Conservation (phyloP, 495 filamentous ascomycete species). For the Xylaria acuta region DNA sequence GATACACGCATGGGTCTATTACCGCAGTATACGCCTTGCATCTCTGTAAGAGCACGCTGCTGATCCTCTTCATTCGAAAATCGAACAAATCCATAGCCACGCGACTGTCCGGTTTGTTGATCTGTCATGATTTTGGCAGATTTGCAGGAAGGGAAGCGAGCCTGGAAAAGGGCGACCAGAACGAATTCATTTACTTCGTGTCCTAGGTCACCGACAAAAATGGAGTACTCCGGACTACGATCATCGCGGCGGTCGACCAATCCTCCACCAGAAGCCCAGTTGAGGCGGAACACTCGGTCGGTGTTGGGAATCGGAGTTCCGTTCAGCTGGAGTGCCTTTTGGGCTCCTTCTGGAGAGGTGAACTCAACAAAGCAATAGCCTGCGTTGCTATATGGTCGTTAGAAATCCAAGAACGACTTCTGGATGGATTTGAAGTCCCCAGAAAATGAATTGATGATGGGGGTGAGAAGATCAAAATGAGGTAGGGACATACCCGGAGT, state of each 20-base stretch:
- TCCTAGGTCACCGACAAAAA: conserved; percentile 97
- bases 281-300: conserved; percentile 94
- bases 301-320: conserved; percentile 93
- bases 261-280: conserved; percentile 98
- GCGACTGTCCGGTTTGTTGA: conserved; percentile 95
- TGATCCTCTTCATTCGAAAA: conserved; percentile 95
- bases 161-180: conserved; percentile 94
- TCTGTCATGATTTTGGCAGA: conserved; percentile 99
- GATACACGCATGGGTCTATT: conserved; percentile 99
- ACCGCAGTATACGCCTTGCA: conserved; percentile 99
- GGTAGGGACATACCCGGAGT: conserved; percentile 82
- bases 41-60: conserved; percentile 92
- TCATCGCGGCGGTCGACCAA: conserved; percentile 95
- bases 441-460: not conserved
- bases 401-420: not conserved
- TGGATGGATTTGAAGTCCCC: not conserved
- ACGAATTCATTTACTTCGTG: conserved; percentile 99
- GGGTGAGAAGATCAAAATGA: not conserved
- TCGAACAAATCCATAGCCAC: conserved; percentile 97
- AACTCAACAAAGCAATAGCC: conserved; percentile 99
- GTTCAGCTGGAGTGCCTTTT: conserved; percentile 87
- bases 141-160: conserved; percentile 95
- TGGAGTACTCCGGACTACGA: conserved; percentile 92
- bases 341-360: conserved; percentile 77
- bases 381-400: conserved; percentile 71